Conservation (phyloP, 1,284 basidiomycete species). For the Ustilago sp. region DNA sequence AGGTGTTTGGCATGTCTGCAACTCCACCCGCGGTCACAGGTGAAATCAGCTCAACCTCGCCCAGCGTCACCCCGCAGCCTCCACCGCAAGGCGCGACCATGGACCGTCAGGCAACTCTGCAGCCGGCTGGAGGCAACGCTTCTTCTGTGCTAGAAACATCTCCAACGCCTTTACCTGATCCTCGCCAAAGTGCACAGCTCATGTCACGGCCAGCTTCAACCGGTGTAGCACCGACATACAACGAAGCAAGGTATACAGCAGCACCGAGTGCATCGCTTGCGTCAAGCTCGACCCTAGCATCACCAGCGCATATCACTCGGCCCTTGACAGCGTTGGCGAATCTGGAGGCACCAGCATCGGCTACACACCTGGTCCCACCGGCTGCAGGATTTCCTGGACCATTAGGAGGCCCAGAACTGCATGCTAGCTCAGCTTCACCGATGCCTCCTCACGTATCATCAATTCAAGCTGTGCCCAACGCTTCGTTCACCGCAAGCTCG, state of each 20-base stretch:
- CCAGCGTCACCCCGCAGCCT: slow-evolving; percentile 21
- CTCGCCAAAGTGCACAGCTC: not conserved
- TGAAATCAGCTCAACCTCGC: slow-evolving; percentile 12
- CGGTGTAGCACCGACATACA: slow-evolving; percentile 19
- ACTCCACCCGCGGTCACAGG: slow-evolving; percentile 1
- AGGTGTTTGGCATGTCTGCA: slow-evolving; percentile 13
- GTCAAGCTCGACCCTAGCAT: not conserved
- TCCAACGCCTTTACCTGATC: not conserved
- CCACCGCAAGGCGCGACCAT: slow-evolving; percentile 13
- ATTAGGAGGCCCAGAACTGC: slow-evolving; percentile 1
- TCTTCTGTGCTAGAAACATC: not conserved
- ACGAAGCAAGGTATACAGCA: slow-evolving; percentile 13
- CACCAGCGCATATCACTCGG: slow-evolving; percentile 22
- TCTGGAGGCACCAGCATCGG: slow-evolving; percentile 14
- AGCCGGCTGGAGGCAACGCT: not conserved
- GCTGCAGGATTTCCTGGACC: slow-evolving; percentile 9
- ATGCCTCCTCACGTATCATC: slow-evolving; percentile 5
- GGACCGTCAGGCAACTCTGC: not conserved
- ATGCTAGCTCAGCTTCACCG: slow-evolving; percentile 28
- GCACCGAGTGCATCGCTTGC: slow-evolving; percentile 4
- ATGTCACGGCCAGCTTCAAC: slow-evolving; percentile 38
- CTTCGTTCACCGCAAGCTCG: not conserved
- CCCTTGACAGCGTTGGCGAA: slow-evolving; percentile 36
- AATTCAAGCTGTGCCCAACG: not conserved
- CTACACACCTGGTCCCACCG: slow-evolving; percentile 21